These are phyloP conservation scores for Castanospermum australe DNA, from an alignment of 306 rosid genomes.

Conservation along the genomic window DNA sequence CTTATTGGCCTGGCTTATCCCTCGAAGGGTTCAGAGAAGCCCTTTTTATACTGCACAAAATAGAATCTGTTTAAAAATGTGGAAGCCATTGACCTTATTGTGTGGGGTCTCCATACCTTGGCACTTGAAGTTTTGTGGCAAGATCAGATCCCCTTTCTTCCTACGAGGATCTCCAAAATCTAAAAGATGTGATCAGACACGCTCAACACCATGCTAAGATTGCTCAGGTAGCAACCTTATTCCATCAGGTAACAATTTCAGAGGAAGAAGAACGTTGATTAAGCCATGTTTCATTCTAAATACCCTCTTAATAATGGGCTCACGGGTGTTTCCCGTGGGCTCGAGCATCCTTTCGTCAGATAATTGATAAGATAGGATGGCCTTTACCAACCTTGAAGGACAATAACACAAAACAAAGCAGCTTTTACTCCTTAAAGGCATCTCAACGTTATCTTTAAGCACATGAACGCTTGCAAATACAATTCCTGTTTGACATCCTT, in stretches of 20 bases:
- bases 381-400: not conserved
- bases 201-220: not conserved
- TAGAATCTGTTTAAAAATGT: not conserved
- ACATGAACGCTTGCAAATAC: not conserved
- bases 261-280: not conserved
- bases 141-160: not conserved
- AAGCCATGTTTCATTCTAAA: not conserved
- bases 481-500: conserved; percentile 23
- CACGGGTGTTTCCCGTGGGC: not conserved
- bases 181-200: not conserved
- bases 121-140: conserved; percentile 13
- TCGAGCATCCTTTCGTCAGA: not conserved
- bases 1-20: not conserved
- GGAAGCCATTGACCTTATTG: not conserved
- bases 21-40: not conserved
- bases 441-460: conserved; percentile 25
- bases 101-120: conserved; percentile 34
- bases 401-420: not conserved
- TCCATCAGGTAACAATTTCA: not conserved
- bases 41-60: conserved; percentile 23
- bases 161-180: not conserved
- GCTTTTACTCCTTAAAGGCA: not conserved
- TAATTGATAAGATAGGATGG: not conserved
- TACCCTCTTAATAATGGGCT: not conserved
- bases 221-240: not conserved